A percentile compares a stretch with the other conserved stretches of the same genome.
These are phyloP conservation scores for Exophiala calicioides DNA, from an alignment of 2,329 filamentous ascomycete species.

Conservation along the genomic window DNA sequence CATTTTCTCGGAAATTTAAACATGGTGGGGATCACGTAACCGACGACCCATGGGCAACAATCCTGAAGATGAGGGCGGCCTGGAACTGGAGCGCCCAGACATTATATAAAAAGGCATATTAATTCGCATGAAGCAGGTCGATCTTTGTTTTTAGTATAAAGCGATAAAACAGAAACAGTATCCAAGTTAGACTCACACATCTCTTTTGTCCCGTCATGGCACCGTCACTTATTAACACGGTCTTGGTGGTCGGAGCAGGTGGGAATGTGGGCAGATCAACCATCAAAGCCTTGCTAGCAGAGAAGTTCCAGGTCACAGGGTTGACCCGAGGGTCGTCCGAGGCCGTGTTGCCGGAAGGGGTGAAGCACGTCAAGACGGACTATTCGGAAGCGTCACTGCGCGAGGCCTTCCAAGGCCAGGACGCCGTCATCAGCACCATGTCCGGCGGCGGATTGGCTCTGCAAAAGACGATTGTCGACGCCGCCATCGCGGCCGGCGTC, in stretches of 20 bases:
- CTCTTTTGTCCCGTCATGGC: no score
- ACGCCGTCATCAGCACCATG: constrained; percentile 32
- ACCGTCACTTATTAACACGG: constrained; percentile 12
- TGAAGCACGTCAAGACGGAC: constrained; percentile 30
- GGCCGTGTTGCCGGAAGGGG: constrained; percentile 24
- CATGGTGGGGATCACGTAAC: no score
- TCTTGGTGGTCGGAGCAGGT: constrained; percentile 6
- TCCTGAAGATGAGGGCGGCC: no score
- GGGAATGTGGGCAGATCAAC: background rate
- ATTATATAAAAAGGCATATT: no score
- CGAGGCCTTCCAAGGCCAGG: constrained; percentile 30
- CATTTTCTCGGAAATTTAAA: no score
- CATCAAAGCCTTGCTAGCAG: constrained; percentile 1
- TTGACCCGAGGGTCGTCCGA: constrained; percentile 30
- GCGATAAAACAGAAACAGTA: no score
- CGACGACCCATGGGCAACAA: no score
- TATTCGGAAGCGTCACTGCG: constrained; percentile 31
- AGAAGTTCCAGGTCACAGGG: constrained; percentile 29
- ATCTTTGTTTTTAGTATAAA: no score
- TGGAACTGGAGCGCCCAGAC: no score
- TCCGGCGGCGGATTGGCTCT: constrained; percentile 4
- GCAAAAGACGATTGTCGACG: constrained; percentile 37
- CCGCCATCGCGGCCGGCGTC: constrained; percentile 36
- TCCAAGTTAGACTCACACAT: no score
- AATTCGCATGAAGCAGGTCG: no score